Evolutionary conservation across 139 green algal species (phyloP).

Genomic region (Micractinium sp.): DNA sequence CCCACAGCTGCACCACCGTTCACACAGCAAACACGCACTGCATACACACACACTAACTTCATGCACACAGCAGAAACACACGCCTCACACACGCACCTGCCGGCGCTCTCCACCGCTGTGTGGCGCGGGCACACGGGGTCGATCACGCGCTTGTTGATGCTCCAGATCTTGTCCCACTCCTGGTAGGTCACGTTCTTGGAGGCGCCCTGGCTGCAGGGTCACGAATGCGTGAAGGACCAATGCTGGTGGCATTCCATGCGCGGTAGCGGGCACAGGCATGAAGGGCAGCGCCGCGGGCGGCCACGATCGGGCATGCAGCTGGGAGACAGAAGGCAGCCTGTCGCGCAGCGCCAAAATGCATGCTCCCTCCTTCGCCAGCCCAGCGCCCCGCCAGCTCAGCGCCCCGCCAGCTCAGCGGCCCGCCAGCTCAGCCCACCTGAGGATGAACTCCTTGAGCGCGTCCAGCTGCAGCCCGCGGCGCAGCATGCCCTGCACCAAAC

Average conservation of each 20-base stretch:
- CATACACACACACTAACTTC: too few relatives aligned
- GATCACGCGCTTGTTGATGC: constrained; percentile 97
- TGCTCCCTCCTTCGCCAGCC: not conserved
- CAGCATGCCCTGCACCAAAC: constrained; percentile 75
- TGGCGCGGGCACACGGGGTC: constrained; percentile 88
- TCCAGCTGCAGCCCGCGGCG: constrained; percentile 78
- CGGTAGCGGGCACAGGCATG: not conserved
- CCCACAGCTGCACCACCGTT: too few relatives aligned
- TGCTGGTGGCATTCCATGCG: not conserved
- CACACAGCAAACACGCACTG: too few relatives aligned
- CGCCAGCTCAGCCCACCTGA: constrained; percentile 48
- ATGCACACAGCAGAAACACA: too few relatives aligned
- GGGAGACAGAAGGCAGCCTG: not conserved
- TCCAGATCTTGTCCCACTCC: constrained; percentile 99
- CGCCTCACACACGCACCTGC: too few relatives aligned
- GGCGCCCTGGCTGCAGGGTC: constrained; percentile 79
- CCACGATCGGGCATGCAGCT: not conserved
- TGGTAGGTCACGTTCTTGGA: constrained; percentile 86
- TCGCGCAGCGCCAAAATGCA: too few relatives aligned
- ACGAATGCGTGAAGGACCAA: not conserved
- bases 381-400: not conserved
- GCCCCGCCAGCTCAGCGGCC: not conserved
- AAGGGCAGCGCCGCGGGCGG: not conserved
- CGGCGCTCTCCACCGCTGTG: constrained; percentile 74
- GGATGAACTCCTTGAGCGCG: constrained; percentile 95